Evolutionary conservation across 192 early-diverging fungal species (phyloP).

Genomic region (Cladochytrium replicatum): DNA sequence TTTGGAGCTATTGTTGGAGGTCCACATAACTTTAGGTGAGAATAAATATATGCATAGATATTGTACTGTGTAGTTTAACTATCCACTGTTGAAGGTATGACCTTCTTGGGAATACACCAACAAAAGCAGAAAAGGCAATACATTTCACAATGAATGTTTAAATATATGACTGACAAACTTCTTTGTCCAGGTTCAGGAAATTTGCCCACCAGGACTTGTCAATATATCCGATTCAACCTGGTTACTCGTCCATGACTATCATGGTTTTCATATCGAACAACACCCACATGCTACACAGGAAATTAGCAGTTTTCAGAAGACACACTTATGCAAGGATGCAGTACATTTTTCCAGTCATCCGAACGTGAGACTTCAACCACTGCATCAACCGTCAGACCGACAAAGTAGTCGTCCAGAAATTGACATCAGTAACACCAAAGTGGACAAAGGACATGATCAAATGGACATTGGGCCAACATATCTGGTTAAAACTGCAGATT

Average conservation of each 20-base stretch:
- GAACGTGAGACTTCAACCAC: too few species aligned
- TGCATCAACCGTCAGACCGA: too few species aligned
- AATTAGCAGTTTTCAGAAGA: too few species aligned
- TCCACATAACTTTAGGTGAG: conserved; percentile 38
- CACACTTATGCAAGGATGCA: too few species aligned
- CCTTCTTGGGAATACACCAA: conserved; percentile 4
- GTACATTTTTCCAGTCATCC: too few species aligned
- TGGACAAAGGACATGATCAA: too few species aligned
- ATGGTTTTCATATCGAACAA: conserved; percentile 5
- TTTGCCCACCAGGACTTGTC: conserved; percentile 23
- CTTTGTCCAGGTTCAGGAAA: conserved; percentile 27
- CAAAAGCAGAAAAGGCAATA: conserved; percentile 29
- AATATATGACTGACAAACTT: background rate
- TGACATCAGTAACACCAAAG: too few species aligned
- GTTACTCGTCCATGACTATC: conserved; percentile 7
- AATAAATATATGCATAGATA: conserved; percentile 31
- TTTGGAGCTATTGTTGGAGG: conserved; percentile 46
- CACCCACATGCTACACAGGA: too few species aligned
- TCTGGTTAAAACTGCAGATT: too few species aligned
- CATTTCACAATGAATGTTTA: background rate
- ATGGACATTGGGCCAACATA: too few species aligned
- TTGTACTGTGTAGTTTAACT: conserved; percentile 1
- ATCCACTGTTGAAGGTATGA: background rate
- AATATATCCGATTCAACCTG: conserved; percentile 25
- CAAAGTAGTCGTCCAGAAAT: too few species aligned